Base-by-base conservation (phyloP, 129 eudicot species). In the Sambucus nigra region DNA sequence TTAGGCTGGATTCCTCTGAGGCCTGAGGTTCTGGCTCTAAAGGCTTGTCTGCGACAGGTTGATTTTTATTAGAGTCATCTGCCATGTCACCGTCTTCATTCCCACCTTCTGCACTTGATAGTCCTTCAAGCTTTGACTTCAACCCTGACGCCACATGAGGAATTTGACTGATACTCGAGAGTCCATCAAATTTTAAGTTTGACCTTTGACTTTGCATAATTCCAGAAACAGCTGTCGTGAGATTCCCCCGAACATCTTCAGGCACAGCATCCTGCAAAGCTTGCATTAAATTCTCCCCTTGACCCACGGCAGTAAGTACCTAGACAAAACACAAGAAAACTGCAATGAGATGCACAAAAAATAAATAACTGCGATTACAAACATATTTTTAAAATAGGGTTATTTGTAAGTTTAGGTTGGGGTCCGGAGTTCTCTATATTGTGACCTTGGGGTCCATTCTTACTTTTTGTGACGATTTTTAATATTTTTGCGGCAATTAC, bases 201-300 rank as follows among this genome's bases (percentile, higher is more conserved):
- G 78, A 74, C 63, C 73, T 72, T 55, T 72, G 80, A 45, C 26
- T 71, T 25, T 77, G 75, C 61, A 92, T 32, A 55, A 92, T 86
- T 68, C 62, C 86, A 46, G 91, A 74, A 56, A 82, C 87, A 52
- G 85, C 64, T 63, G 40, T 68, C 7, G 85, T 82, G 63, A 92
- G 91, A 67, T 80, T 86, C 65, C 73, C 99, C 15, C 94, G 78
- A 49, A 86, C 94, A 55, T 92, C 96, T 64, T 92, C 99, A 54
- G 99, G 99, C 46, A 92, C 99, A 73, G 94, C 94, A 77, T 68
- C 95, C 73, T 92, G 82, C 59, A 92, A 77, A 39, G 99, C 99
- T 39, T 67, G 80, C 68, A 92, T 65, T 33, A 92, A 51, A 21
- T 94, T 79, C 60, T 92, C 96, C 51, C 96, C 96, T 77, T 73